phyloP scores from a whole-genome alignment of 371 early-diverging fungal species.

The Circinella minor region DNA sequence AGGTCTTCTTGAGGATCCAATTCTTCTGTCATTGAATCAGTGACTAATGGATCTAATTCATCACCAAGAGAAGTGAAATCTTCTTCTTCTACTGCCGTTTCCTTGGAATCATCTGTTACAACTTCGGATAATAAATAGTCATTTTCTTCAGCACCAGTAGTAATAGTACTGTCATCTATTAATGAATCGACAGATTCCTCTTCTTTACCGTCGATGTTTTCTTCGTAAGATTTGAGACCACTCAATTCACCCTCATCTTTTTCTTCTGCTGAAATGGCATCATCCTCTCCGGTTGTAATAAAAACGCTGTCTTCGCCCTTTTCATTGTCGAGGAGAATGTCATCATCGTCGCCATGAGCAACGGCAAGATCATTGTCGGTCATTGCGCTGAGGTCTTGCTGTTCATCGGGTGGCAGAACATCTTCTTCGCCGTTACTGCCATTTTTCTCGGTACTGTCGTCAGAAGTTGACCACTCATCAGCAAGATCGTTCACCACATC shows the following conservation, averaged over 20 bases:
- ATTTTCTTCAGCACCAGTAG: background rate
- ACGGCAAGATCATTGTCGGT: conserved; percentile 1
- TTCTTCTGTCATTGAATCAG: background rate
- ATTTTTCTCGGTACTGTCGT: conserved; percentile 1
- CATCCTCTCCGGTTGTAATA: background rate
- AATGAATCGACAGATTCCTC: background rate
- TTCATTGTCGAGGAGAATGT: background rate
- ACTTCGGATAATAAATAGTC: background rate
- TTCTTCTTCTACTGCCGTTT: background rate
- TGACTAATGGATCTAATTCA: background rate
- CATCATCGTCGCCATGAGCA: background rate
- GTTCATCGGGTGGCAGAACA: background rate
- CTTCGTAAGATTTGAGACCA: no score
- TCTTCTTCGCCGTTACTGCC: conserved; percentile 2
- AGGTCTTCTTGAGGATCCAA: background rate
- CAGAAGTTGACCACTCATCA: conserved; percentile 15
- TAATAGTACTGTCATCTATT: background rate
- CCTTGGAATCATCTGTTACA: background rate
- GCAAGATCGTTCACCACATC: conserved; percentile 15
- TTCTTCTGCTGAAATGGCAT: background rate
- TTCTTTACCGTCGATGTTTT: background rate
- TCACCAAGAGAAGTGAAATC: background rate
- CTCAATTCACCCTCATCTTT: background rate
- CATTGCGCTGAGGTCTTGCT: conserved; percentile 4
- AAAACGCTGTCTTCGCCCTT: background rate